These are phyloP conservation scores for Tulasnella sp. DNA, from an alignment of 768 basidiomycete species.

Conservation along the genomic window DNA sequence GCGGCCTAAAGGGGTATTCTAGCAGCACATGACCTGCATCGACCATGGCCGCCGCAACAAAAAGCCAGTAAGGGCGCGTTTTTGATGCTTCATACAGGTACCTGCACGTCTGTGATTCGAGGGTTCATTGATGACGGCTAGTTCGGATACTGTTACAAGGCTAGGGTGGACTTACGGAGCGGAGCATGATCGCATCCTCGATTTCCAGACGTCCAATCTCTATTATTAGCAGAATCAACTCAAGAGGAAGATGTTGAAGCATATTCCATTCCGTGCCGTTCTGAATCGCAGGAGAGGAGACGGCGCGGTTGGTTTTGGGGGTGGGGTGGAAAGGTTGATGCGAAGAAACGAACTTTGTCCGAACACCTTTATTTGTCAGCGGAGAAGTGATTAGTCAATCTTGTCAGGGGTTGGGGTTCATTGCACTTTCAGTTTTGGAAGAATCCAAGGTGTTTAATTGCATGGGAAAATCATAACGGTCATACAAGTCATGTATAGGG, in stretches of 20 bases:
- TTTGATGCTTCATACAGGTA: background rate
- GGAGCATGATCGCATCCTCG: background rate
- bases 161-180: background rate
- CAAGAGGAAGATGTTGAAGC: background rate
- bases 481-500: background rate
- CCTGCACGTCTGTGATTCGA: background rate
- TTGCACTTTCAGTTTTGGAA: background rate
- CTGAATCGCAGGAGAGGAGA: too few relatives aligned
- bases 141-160: background rate
- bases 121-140: background rate
- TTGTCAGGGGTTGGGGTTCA: too few relatives aligned
- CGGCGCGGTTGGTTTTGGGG: too few relatives aligned
- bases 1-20: background rate
- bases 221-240: background rate
- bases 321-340: too few relatives aligned
- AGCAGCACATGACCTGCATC: background rate
- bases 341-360: too few relatives aligned
- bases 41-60: background rate
- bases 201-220: background rate
- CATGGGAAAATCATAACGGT: background rate
- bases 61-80: background rate
- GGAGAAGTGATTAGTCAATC: background rate
- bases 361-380: background rate
- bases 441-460: background rate
- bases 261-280: background rate